A percentile compares a stretch with the other conserved stretches of the same genome.
Evolutionary conservation across 192 early-diverging fungal genomes (phyloP).

Genomic region (Funneliformis mosseae): DNA sequence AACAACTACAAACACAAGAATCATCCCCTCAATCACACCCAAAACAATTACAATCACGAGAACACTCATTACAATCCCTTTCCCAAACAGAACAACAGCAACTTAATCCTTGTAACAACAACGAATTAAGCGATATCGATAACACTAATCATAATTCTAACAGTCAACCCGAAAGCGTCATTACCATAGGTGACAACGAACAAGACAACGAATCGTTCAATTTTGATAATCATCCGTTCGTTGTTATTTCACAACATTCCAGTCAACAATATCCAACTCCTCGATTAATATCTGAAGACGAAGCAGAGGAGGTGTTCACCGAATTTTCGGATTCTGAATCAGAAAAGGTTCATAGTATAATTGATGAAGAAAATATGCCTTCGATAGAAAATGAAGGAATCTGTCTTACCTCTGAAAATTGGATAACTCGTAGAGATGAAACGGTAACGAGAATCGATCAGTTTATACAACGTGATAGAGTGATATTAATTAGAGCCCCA

Average conservation of each 20-base stretch:
- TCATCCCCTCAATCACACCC: neutral
- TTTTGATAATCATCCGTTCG: neutral
- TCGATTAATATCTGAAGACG: neutral
- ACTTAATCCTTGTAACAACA: too few relatives aligned
- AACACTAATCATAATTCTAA: neutral
- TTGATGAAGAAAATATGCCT: neutral
- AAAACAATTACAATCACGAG: neutral
- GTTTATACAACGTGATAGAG: conserved; percentile 21
- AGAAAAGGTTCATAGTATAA: neutral
- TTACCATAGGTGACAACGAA: neutral
- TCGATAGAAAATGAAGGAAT: conserved; percentile 30
- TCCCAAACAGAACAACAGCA: neutral
- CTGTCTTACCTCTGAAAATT: conserved; percentile 15
- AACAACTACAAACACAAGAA: neutral
- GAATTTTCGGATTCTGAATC: neutral
- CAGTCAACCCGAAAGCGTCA: neutral
- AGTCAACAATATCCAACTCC: neutral
- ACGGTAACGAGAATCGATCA: conserved; percentile 18
- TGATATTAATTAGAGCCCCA: conserved; percentile 23
- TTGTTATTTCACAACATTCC: neutral
- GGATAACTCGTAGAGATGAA: conserved; percentile 29
- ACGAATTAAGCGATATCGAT: neutral
- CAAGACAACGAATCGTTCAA: neutral
- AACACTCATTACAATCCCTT: neutral
- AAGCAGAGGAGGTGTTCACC: neutral